These are phyloP conservation scores for Rhodotorula mucilaginosa DNA, from an alignment of 1,284 basidiomycete species.

Conservation along the genomic window DNA sequence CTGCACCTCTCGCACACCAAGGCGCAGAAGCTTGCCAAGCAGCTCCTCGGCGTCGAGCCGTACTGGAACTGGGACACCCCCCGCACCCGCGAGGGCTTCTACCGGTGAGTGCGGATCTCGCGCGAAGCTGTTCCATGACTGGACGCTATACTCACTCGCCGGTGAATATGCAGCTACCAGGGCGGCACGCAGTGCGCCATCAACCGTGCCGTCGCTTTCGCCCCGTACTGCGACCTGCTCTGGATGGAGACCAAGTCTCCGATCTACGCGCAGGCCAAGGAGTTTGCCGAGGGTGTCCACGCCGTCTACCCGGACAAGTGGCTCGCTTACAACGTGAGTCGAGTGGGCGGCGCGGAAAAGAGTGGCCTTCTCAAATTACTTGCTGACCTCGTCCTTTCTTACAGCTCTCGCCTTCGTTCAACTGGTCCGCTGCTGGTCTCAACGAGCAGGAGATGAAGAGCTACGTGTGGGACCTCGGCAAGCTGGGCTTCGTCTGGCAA, in stretches of 20 bases:
- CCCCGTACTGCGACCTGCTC: conserved; percentile 53
- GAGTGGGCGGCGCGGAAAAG: not conserved
- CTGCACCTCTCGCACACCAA: conserved; percentile 66
- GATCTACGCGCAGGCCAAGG: conserved; percentile 87
- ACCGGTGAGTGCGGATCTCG: not conserved
- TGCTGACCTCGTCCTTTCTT: conserved; percentile 57
- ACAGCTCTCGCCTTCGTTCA: conserved; percentile 49
- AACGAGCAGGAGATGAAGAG: conserved; percentile 78
- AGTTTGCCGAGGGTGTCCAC: conserved; percentile 87
- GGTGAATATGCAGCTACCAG: conserved; percentile 76
- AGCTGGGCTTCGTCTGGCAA: conserved; percentile 93
- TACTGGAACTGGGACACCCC: conserved; percentile 93
- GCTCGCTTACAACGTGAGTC: conserved; percentile 76
- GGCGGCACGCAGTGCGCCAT: conserved; percentile 94
- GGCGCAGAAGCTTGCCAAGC: conserved; percentile 73
- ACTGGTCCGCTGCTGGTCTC: conserved; percentile 76
- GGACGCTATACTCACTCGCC: not conserved
- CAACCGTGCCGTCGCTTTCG: conserved; percentile 87
- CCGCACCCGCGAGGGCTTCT: conserved; percentile 86
- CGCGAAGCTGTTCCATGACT: not conserved
- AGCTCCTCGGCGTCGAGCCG: conserved; percentile 70
- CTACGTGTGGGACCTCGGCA: conserved; percentile 90
- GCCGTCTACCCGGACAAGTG: conserved; percentile 75
- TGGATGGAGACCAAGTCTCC: conserved; percentile 99
- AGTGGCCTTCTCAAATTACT: conserved; percentile 56